Evolutionary conservation across 2,329 filamentous ascomycete genomes (phyloP), one percentile per base, ranked within the genome.

Genomic region (Periconia macrospinosa): DNA sequence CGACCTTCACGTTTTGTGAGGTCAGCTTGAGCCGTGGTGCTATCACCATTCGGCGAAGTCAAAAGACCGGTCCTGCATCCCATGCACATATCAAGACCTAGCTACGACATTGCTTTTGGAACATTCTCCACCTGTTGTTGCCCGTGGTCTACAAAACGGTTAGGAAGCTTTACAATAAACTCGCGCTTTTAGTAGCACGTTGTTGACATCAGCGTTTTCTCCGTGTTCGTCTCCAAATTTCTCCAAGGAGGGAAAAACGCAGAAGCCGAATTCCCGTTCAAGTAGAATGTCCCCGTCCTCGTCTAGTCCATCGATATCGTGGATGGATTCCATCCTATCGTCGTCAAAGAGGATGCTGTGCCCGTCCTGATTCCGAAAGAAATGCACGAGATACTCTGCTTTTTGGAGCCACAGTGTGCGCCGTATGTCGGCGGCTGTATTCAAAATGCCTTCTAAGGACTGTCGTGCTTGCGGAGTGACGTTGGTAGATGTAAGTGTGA

Each of bases 1-100:
- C 62, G 62, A 59, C 56, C 55, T 56, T 62, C 61, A 59, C 70
- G 70, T 73, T 59, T 71, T 73, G 70, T 71, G 62, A 60, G 45
- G 60, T 61, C 59, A 61, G 52, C 41, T 58, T 68, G 68, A 66
- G 63, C 49, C 60, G 57, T 67, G 62, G 59, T 47, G 66, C 62
- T 66, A 59, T 49, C 54, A 63, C 67, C 67, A 59, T 55, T n/a
- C 55, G 53, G 61, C 61, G 60, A 49, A 59, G 58, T 59, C 54
- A 45, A 58, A 54, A 54, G 53, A 58, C 57, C 56, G 20, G 60
- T 54, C 59, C 42, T 56, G 62, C 67, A 66, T 57, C 41, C 49
- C 52, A 60, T 63, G 67, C 61, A 59, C 41, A 37, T 15, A 20
- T 55, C 15, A 45, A 54, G 60, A 61, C 62, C 55, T 58, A 59